Evolutionary conservation across 345 rosid genomes (phyloP), one percentile per base, ranked within the genome.

Genomic region (Citrus medica): DNA sequence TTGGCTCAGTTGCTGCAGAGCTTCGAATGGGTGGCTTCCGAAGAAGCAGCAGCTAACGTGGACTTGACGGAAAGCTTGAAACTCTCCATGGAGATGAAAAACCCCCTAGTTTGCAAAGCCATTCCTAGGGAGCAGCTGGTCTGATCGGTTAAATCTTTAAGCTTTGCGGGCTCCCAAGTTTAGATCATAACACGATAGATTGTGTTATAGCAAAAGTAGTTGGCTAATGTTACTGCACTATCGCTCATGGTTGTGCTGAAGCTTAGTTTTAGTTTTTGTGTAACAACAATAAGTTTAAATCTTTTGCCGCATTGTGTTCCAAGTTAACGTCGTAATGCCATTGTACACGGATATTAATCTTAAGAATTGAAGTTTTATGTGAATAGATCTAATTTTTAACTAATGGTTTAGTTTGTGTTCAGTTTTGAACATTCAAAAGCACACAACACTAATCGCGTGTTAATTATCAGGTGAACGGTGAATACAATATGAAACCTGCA

Each of bases 11-110:
- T 91, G 53, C 83, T 91, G 35, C 92, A 87, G 19, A 78, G 67
- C 32, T 87, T 88, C 81, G 70, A 83, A 3, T 91, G 90, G 92
- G 80, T 89, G 2, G 66, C 84, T 13, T 78, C 80, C 28, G 61
- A 71, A 6, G 35, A 69, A 46, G 56, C 22, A 33, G 56, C 58
- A 53, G 9, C 67, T 73, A 87, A 40, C 1, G 89, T 91, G 33
- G 90, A 89, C 24, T 78, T 91, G 61, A 22, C 83, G 4, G 95
- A 91, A 71, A 78, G 76, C 21, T 74, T 89, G 46, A 89, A 89
- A 76, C 90, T 89, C 5, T 89, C 95, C 5, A 76, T 88, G 90
- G 95, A 91, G 81, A 89, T 89, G 92, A 87, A 87, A 77, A 86
- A 82, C 51, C 84, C 92, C 0, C 66, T 89, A 86, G 84, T 83